Evolutionary conservation across 805 yeast species (phyloP).

Genomic region (Metschnikowia reukaufii): DNA sequence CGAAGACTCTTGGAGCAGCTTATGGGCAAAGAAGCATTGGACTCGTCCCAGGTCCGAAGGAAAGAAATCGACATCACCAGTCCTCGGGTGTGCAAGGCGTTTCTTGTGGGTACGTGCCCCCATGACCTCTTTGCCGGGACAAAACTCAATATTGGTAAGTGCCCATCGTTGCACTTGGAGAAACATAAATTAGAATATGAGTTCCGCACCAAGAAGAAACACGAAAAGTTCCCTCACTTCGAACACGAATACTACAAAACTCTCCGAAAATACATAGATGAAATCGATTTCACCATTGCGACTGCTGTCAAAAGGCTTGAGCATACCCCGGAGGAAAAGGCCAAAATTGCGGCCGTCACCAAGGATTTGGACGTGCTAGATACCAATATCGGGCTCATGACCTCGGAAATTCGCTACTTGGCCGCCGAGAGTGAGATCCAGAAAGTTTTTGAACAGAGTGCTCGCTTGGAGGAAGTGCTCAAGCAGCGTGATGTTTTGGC

Average conservation of each 20-base stretch:
- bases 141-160: conserved; percentile 77
- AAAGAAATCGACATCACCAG: conserved; percentile 43
- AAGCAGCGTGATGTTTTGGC: conserved; percentile 53
- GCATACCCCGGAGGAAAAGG: conserved; percentile 72
- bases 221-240: conserved; percentile 49
- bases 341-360: conserved; percentile 53
- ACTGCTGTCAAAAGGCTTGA: conserved; percentile 64
- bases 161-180: conserved; percentile 74
- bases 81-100: conserved; percentile 70
- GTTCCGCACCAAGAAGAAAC: conserved; percentile 39
- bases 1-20: conserved; percentile 73
- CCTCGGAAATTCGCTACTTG: conserved; percentile 62
- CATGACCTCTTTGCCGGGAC: conserved; percentile 81
- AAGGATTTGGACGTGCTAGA: conserved; percentile 62
- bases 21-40: conserved; percentile 64
- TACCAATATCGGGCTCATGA: conserved; percentile 60
- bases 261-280: conserved; percentile 58
- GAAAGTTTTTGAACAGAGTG: conserved; percentile 47
- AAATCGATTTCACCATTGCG: conserved; percentile 64
- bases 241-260: conserved; percentile 50
- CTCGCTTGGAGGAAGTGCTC: conserved; percentile 43
- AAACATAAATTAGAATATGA: conserved; percentile 73
- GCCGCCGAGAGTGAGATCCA: conserved; percentile 49
- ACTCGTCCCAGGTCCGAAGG: conserved; percentile 32
- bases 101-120: conserved; percentile 83